phyloP scores from a whole-genome alignment of 2,329 filamentous ascomycete genomes.

The Xylaria sp. region DNA sequence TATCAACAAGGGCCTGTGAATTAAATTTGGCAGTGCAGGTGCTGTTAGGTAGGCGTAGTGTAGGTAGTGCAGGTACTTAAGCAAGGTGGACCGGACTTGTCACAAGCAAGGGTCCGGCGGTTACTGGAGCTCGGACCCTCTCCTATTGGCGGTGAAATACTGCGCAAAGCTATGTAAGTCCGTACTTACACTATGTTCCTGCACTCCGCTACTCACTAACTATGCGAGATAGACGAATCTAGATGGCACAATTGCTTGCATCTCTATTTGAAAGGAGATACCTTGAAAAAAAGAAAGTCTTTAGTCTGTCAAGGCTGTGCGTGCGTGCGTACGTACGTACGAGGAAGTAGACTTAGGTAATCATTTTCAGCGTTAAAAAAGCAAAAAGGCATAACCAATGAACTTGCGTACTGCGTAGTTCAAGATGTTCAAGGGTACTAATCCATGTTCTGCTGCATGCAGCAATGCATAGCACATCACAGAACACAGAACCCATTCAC shows the following conservation, averaged over 20 bases:
- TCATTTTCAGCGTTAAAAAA: not conserved
- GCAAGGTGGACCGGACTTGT: not conserved
- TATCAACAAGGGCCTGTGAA: too few relatives aligned
- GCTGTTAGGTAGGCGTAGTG: not conserved
- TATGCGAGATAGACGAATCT: not conserved
- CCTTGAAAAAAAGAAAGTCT: not conserved
- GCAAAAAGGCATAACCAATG: not conserved
- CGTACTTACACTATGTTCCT: not conserved
- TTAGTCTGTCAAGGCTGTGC: not conserved
- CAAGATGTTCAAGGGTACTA: not conserved
- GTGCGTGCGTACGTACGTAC: too few relatives aligned
- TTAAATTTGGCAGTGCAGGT: too few relatives aligned
- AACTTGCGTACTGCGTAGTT: not conserved
- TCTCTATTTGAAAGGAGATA: not conserved
- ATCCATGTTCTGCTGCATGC: conserved; percentile 2
- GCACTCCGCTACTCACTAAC: not conserved
- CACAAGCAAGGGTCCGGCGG: conserved; percentile 29
- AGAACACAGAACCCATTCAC: not conserved
- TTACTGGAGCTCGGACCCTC: conserved; percentile 18
- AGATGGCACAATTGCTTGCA: not conserved
- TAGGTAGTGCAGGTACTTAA: too few relatives aligned
- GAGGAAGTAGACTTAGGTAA: not conserved
- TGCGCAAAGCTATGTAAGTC: not conserved
- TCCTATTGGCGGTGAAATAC: conserved; percentile 19
- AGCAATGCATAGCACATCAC: conserved; percentile 11